Percentiles rank a stretch among this genome's conserved stretches.
These are phyloP conservation scores for Aspergillus proliferans DNA, from an alignment of 2,329 filamentous ascomycete species.

Conservation along the genomic window DNA sequence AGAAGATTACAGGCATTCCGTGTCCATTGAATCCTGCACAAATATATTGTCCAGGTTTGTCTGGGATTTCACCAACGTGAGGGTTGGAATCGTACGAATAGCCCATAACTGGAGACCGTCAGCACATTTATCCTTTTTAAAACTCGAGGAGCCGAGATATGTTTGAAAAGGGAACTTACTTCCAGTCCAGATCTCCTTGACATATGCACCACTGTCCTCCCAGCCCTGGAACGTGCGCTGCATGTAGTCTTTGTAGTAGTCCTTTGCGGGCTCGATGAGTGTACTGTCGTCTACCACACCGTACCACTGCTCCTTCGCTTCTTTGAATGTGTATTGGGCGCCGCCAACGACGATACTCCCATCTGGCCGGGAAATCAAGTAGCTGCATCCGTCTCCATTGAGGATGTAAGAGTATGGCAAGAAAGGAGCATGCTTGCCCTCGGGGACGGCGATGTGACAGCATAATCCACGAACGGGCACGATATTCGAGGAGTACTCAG, in stretches of 20 bases:
- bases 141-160: too few species aligned
- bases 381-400: conserved; percentile 49
- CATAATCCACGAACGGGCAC: conserved; percentile 65
- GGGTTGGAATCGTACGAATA: conserved; percentile 48
- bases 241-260: conserved; percentile 37
- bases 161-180: conserved; percentile 14
- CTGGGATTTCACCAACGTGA: conserved; percentile 48
- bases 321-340: conserved; percentile 43
- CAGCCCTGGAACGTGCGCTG: conserved; percentile 32
- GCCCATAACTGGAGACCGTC: conserved; percentile 42
- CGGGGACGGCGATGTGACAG: conserved; percentile 27
- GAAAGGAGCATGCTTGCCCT: conserved; percentile 22
- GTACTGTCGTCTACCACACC: conserved; percentile 40
- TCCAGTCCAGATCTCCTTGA: conserved; percentile 33
- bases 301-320: conserved; percentile 39
- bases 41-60: conserved; percentile 48
- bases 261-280: conserved; percentile 44
- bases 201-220: conserved; percentile 29
- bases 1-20: conserved; percentile 60
- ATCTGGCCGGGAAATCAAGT: conserved; percentile 56
- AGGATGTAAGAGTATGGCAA: conserved; percentile 54
- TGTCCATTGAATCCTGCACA: conserved; percentile 61
- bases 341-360: conserved; percentile 59
- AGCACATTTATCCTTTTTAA: background rate
- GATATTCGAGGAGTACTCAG: conserved; percentile 63